Conservation (phyloP, 2,329 filamentous ascomycete species). For the Atkinsonella hypoxylon region DNA sequence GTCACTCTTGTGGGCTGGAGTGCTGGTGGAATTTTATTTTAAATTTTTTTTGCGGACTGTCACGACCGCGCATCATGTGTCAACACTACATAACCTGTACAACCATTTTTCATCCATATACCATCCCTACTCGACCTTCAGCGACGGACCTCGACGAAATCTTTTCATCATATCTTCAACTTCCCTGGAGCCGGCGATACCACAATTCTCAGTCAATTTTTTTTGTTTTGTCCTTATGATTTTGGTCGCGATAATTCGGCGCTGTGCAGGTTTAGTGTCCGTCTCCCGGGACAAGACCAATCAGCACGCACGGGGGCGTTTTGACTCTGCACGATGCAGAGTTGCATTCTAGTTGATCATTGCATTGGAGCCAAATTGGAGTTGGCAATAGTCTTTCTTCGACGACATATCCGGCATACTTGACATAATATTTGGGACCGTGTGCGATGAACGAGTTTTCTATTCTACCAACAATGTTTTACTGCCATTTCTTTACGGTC, state of each 20-base stretch:
- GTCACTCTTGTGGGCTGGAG: conserved; percentile 10
- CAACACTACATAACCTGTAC: conserved; percentile 24
- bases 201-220: conserved; percentile 22
- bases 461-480: conserved; percentile 18
- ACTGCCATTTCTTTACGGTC: conserved; percentile 15
- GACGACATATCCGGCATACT: conserved; percentile 9
- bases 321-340: conserved; percentile 17
- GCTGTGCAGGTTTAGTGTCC: conserved; percentile 15
- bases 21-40: no score
- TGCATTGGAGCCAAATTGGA: conserved; percentile 10
- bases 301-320: conserved; percentile 30
- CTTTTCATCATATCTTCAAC: no score
- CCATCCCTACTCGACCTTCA: conserved; percentile 15
- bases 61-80: conserved; percentile 10
- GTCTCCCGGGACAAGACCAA: conserved; percentile 24
- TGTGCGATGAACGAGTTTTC: conserved; percentile 7
- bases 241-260: conserved; percentile 5
- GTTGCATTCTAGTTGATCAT: conserved; percentile 9
- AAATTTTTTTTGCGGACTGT: no score
- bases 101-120: conserved; percentile 39
- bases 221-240: conserved; percentile 16
- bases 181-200: conserved; percentile 31
- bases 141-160: conserved; percentile 17
- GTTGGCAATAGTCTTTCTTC: conserved; percentile 5
- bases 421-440: conserved; percentile 12